phyloP scores from a whole-genome alignment of 1,284 basidiomycete species.

The Apiotrichum akiyoshidainum region DNA sequence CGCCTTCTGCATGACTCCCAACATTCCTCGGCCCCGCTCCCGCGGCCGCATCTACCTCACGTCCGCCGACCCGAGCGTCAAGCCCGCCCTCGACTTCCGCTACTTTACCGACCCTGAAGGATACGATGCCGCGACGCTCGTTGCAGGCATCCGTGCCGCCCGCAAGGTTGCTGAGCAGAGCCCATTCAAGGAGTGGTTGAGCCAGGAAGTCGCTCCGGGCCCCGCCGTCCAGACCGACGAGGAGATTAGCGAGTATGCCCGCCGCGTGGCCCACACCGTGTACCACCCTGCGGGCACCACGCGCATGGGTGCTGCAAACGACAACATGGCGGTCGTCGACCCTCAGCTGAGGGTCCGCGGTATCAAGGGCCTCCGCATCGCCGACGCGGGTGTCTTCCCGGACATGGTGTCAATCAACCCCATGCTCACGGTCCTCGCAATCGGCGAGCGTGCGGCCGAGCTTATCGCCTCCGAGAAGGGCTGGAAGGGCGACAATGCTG shows the following conservation, averaged over 20 bases:
- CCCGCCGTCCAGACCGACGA: conserved; percentile 14
- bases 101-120: conserved; percentile 24
- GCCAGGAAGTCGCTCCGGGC: conserved; percentile 18
- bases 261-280: conserved; percentile 22
- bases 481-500: conserved; percentile 21
- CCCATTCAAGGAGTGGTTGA: conserved; percentile 24
- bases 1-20: conserved; percentile 26
- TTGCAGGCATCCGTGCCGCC: conserved; percentile 21
- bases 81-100: conserved; percentile 24
- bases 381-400: conserved; percentile 24
- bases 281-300: conserved; percentile 24
- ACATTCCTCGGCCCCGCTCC: conserved; percentile 21
- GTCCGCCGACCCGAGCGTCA: conserved; percentile 12
- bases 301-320: conserved; percentile 12
- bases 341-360: conserved; percentile 17
- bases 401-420: conserved; percentile 23
- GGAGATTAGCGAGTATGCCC: conserved; percentile 22
- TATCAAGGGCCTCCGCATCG: conserved; percentile 20
- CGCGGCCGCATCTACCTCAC: conserved; percentile 18
- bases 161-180: conserved; percentile 18
- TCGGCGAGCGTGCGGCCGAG: conserved; percentile 22
- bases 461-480: conserved; percentile 14
- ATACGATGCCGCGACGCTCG: conserved; percentile 21
- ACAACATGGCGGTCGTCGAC: conserved; percentile 16
- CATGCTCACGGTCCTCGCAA: conserved; percentile 21